phyloP scores from a whole-genome alignment of 176 grass and related monocot genomes.

The Rhynchospora breviuscula region DNA sequence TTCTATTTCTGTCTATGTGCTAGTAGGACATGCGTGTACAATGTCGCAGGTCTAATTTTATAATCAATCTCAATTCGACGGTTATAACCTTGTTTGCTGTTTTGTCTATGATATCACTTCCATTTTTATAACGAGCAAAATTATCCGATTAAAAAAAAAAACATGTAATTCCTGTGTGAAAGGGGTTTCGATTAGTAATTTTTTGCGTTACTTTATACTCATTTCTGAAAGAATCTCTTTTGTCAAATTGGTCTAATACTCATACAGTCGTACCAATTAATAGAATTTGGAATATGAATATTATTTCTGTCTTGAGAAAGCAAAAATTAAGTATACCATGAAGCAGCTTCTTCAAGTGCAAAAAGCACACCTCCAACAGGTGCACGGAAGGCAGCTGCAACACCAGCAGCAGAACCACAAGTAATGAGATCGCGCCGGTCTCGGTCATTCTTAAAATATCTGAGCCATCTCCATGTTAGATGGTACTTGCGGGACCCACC shows the following conservation, averaged over 20 bases:
- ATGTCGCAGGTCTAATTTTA: background rate
- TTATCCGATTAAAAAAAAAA: background rate
- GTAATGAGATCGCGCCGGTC: constrained; percentile 93
- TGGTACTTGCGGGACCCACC: constrained; percentile 91
- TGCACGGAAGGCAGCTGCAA: constrained; percentile 84
- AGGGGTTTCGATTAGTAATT: background rate
- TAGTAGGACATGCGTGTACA: background rate
- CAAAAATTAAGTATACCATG: constrained; percentile 54
- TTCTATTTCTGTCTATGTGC: background rate
- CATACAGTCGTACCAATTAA: background rate
- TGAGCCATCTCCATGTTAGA: constrained; percentile 85
- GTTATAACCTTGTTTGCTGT: background rate
- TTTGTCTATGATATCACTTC: background rate
- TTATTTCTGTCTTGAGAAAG: background rate
- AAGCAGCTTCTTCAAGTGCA: constrained; percentile 94
- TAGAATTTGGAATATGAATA: background rate
- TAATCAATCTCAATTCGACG: background rate
- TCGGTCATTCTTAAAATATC: constrained; percentile 88
- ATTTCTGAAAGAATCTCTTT: too few relatives aligned
- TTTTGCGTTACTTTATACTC: too few relatives aligned
- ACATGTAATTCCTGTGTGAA: background rate
- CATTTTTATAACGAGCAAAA: background rate
- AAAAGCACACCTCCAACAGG: constrained; percentile 96
- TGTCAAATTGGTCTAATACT: background rate
- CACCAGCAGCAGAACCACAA: constrained; percentile 82